Evolutionary conservation across 2,329 filamentous ascomycete species (phyloP), one percentile per base, ranked within the genome.

Genomic region (Tetracladium maxilliforme): DNA sequence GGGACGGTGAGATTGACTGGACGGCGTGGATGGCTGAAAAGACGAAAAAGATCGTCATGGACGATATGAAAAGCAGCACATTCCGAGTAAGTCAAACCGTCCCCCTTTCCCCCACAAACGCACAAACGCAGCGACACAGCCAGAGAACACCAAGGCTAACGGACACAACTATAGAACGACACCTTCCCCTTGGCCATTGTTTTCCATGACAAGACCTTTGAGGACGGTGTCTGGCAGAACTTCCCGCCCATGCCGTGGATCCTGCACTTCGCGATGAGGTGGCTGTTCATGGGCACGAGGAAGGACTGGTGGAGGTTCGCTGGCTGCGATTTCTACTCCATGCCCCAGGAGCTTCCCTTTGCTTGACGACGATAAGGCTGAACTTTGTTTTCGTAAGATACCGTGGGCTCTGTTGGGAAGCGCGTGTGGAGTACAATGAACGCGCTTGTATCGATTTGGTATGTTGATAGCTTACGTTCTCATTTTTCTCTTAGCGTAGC

Each of bases 261-360:
- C 27, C 35, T 26, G 1, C 23, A 28, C 10, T 10, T 49, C n/a
- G 23, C 49, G 6, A 37, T 55, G 21, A 31, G 41, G n/a, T 50
- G 41, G 40, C 14, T 48, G 7, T 48, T 45, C 30, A 35, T 49
- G 10, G 39, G 43, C 10, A 47, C 38, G 30, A 38, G 49, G 24
- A 44, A 47, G 27, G 41, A 43, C 19, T 48, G 47, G 39, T 50
- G 47, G 47, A 37, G 46, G 9, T 50, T 52, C 25, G 31, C 46
- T 24, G 42, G 42, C 2, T 50, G 45, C 19, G 45, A 47, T 32
- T 33, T 39, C 3, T 43, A 36, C 10, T 42, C 43, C 11, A 34
- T 34, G 13, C 48, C 43, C 8, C 37, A 43, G 27, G 45, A 49
- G 12, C 32, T 55, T 17, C 48, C 44, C 4, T 52, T 53, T 40